These are phyloP conservation scores for Chaetomiaceae sp. DNA, from an alignment of 2,329 filamentous ascomycete genomes.

Conservation along the genomic window DNA sequence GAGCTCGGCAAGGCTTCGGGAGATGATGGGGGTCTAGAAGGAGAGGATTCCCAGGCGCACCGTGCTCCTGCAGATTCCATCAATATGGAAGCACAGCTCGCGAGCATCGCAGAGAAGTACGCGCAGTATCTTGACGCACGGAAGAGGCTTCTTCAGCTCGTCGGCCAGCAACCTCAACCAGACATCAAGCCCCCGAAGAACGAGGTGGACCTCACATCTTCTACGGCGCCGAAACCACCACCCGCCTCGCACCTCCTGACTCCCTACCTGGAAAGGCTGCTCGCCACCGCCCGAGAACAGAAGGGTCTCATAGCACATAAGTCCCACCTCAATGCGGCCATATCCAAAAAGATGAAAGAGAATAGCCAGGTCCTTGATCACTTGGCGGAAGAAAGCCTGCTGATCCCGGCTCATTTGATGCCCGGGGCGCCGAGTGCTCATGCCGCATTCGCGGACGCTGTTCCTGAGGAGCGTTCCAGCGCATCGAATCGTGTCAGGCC, in stretches of 20 bases:
- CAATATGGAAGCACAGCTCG: slow-evolving; percentile 37
- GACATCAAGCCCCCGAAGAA: slow-evolving; percentile 16
- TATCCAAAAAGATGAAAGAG: slow-evolving; percentile 48
- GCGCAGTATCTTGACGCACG: slow-evolving; percentile 45
- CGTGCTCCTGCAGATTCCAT: slow-evolving; percentile 20
- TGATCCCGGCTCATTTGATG: slow-evolving; percentile 48
- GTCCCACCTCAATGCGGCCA: slow-evolving; percentile 45
- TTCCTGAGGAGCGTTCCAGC: slow-evolving; percentile 34
- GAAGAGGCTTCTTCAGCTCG: slow-evolving; percentile 40
- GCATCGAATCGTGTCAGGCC: slow-evolving; percentile 42
- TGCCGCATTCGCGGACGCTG: slow-evolving; percentile 36
- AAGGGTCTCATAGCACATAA: slow-evolving; percentile 54
- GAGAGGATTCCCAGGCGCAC: slow-evolving; percentile 20
- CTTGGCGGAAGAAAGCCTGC: slow-evolving; percentile 55
- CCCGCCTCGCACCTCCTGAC: slow-evolving; percentile 41
- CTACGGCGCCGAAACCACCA: slow-evolving; percentile 12
- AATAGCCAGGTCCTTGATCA: slow-evolving; percentile 45
- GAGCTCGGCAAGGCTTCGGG: slow-evolving; percentile 50
- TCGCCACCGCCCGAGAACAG: slow-evolving; percentile 49
- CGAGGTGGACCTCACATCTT: slow-evolving; percentile 4
- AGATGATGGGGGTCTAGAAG: slow-evolving; percentile 26
- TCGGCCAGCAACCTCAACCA: slow-evolving; percentile 22
- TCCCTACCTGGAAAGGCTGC: slow-evolving; percentile 50
- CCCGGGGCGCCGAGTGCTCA: slow-evolving; percentile 31
- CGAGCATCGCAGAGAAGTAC: slow-evolving; percentile 49